Percentiles rank a stretch among this genome's conserved stretches.
Conservation (phyloP, 768 basidiomycete genomes). For the Lepiota subincarnata region DNA sequence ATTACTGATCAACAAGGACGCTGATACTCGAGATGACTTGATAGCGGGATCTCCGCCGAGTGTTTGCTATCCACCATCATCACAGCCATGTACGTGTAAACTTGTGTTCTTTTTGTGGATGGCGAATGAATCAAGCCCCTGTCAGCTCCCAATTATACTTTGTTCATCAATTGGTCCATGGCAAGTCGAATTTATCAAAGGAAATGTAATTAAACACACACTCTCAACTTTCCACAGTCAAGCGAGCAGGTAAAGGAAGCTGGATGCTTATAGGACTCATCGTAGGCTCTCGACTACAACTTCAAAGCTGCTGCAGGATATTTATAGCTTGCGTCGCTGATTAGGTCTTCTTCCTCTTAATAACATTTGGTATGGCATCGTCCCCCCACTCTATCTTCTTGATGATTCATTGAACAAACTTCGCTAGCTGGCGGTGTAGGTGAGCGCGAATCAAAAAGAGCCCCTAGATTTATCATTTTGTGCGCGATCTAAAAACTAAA, state of each 20-base stretch:
- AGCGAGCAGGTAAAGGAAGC: constrained; percentile 20
- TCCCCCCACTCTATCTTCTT: too few species aligned
- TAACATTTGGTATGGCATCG: constrained; percentile 27
- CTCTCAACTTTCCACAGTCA: too few species aligned
- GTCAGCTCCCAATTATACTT: constrained; percentile 45
- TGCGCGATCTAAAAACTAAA: too few species aligned
- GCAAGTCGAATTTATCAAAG: constrained; percentile 16
- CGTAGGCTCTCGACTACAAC: constrained; percentile 17
- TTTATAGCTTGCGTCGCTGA: neutral
- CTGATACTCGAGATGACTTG: neutral
- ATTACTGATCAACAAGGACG: too few species aligned
- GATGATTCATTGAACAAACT: neutral
- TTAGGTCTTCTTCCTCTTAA: constrained; percentile 22
- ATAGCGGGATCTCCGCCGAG: constrained; percentile 29
- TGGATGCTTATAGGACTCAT: constrained; percentile 26
- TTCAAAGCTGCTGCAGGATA: neutral
- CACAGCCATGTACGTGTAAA: constrained; percentile 35
- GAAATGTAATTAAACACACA: too few species aligned
- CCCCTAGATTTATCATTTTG: too few species aligned
- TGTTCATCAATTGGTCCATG: constrained; percentile 35
- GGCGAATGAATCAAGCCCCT: too few species aligned
- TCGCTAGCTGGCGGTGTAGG: constrained; percentile 26
- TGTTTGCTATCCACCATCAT: constrained; percentile 39
- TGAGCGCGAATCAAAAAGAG: constrained; percentile 11
- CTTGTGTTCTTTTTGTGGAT: too few species aligned